Base-by-base conservation (phyloP, 352 stramenopile genomes). In the Globisporangium ultimum region DNA sequence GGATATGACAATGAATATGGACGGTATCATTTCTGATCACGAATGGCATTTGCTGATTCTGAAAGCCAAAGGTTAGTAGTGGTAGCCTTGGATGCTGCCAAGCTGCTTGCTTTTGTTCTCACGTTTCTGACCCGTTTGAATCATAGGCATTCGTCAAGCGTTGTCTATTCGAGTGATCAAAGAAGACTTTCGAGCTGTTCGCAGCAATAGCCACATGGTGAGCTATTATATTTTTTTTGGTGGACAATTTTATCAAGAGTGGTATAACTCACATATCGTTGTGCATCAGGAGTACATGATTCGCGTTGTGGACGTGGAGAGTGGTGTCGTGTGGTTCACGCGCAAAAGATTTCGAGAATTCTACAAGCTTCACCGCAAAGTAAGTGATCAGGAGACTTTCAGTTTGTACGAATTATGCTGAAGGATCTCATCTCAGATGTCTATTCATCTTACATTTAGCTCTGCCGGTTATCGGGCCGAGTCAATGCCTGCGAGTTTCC, bases 11-110 rank as follows among this genome's bases (percentile, higher is more conserved):
- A 89, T 91, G 71, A 88, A 84, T 40, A 91, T 89, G 83, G 79
- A 91, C 61, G 75, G 77, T 20, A 86, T 91, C 64, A 95, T 95
- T 47, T 89, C 85, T 5, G 83, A 95, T 47, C 85, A 95, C 63
- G 81, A 95, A 61, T 95, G 85, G 85, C 84, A 95, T 59, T 69
- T 85, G 47, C 67, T 93, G 18, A 82, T 95, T 38, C 61, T 95
- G 10, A 91, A 92, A 55, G 74, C 77, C 15, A 95, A 93, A 75
- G 82, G 85, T 88, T 49, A 52, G 54, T 46, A 15, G 18, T 48
- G 3, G 8, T 5, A 36, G 28, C 28, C 5, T 36, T 10, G 28
- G 7, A 36, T 36, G 7, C 8, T 36, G 28, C 9, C 28, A 36
- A 36, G 28, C 9, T 36, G 8, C 8, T 36, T 36, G 28, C 28